phyloP scores from a whole-genome alignment of 2,329 filamentous ascomycete species.

The Akanthomyces dipterigenus region DNA sequence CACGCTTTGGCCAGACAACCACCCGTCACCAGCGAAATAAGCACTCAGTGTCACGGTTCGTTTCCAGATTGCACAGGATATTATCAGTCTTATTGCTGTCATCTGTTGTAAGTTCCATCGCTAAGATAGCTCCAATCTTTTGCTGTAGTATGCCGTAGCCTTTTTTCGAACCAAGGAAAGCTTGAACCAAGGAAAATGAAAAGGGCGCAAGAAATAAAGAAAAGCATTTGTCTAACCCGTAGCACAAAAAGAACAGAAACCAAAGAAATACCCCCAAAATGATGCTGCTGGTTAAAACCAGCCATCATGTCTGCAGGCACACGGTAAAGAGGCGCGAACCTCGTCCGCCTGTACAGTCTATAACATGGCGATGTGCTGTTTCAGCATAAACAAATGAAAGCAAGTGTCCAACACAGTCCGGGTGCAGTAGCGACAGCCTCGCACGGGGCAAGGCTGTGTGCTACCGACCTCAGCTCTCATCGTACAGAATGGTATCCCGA shows the following conservation, averaged over 20 bases:
- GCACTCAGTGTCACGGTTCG: neutral
- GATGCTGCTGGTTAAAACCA: conserved; percentile 22
- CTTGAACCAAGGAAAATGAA: neutral
- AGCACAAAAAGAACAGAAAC: conserved; percentile 4
- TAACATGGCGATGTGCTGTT: conserved; percentile 17
- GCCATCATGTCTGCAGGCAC: conserved; percentile 21
- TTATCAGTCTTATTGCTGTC: conserved; percentile 10
- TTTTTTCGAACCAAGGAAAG: neutral
- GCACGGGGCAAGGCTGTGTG: neutral
- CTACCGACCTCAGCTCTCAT: neutral
- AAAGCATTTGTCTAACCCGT: conserved; percentile 11
- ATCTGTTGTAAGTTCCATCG: conserved; percentile 1
- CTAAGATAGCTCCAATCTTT: conserved; percentile 9
- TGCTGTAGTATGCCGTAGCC: neutral
- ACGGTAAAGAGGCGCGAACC: conserved; percentile 27
- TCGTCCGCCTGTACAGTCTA: conserved; percentile 31
- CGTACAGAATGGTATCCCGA: conserved; percentile 1
- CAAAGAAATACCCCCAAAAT: neutral
- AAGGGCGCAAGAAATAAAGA: conserved; percentile 11
- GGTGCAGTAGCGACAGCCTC: neutral
- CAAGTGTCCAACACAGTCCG: conserved; percentile 4
- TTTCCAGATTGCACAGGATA: neutral
- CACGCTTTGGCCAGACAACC: neutral
- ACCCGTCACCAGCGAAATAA: neutral
- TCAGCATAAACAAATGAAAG: conserved; percentile 11